phyloP scores from a whole-genome alignment of 1,284 basidiomycete genomes.

The Moesziomyces aphidis region DNA sequence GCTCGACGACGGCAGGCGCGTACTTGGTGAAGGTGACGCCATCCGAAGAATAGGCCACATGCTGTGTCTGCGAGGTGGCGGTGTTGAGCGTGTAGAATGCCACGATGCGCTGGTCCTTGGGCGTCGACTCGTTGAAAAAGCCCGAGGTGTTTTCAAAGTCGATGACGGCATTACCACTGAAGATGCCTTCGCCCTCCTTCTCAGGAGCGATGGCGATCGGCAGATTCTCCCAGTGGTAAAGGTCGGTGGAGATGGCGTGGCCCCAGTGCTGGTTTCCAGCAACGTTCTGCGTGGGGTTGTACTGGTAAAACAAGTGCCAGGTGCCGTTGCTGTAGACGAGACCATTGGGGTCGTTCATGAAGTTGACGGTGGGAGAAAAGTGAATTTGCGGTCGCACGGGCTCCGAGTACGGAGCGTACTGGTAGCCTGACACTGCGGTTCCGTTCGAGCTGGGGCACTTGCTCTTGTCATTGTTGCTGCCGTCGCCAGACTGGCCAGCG shows the following conservation, averaged over 20 bases:
- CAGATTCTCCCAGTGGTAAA: conserved; percentile 70
- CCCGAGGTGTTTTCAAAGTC: conserved; percentile 70
- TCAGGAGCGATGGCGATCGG: conserved; percentile 66
- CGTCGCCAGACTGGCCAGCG: conserved; percentile 1
- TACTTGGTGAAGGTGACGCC: conserved; percentile 69
- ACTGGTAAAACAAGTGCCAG: conserved; percentile 71
- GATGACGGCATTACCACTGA: conserved; percentile 69
- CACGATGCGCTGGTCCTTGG: conserved; percentile 66
- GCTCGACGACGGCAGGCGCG: conserved; percentile 65
- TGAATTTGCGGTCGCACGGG: conserved; percentile 55
- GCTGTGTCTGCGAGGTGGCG: conserved; percentile 66
- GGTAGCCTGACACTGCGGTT: conserved; percentile 22
- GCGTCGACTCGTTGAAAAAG: conserved; percentile 68
- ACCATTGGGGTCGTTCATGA: conserved; percentile 71
- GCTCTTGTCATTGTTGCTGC: conserved; percentile 9
- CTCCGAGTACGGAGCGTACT: conserved; percentile 41
- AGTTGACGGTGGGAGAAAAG: conserved; percentile 62
- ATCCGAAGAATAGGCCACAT: conserved; percentile 69
- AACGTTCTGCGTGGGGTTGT: conserved; percentile 67
- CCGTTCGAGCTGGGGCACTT: conserved; percentile 45
- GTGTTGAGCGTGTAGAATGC: conserved; percentile 70
- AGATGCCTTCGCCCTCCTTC: conserved; percentile 63
- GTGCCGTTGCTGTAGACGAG: conserved; percentile 68
- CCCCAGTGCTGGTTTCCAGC: conserved; percentile 71
- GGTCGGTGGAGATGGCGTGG: conserved; percentile 69